Conservation (phyloP, 208 protist genomes). For the Leishmania tropica region DNA sequence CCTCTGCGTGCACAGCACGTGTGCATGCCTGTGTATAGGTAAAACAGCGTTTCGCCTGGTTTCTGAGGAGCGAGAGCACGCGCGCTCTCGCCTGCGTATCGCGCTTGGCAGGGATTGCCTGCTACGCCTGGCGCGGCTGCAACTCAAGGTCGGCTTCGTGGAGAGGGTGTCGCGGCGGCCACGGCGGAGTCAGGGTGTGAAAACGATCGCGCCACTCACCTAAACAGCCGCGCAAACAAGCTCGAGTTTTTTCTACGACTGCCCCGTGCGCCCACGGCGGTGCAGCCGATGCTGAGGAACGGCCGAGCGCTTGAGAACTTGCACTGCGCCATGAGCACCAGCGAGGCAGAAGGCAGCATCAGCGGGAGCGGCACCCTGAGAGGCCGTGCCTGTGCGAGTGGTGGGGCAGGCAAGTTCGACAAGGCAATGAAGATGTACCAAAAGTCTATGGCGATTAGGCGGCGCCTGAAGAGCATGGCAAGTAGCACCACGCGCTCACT, state of each 20-base stretch:
- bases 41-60: background rate
- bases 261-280: background rate
- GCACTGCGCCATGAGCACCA: background rate
- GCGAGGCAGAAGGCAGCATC: background rate
- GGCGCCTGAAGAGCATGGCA: constrained; percentile 8
- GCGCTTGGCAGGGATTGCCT: background rate
- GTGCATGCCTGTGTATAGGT: background rate
- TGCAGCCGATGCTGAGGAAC: background rate
- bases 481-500: background rate
- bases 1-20: background rate
- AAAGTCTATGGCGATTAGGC: constrained; percentile 18
- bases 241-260: background rate
- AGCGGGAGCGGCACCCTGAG: background rate
- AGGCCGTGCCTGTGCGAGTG: background rate
- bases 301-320: background rate
- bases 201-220: background rate
- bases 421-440: constrained; percentile 22
- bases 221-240: background rate
- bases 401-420: constrained; percentile 17
- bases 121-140: background rate
- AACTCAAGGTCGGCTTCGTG: background rate
- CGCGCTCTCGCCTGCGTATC: no score
- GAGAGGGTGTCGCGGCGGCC: background rate
- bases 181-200: background rate
- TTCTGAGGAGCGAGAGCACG: background rate